Evolutionary conservation across 306 rosid genomes (phyloP), one percentile per base, ranked within the genome.

Genomic region (Medicago arabica): DNA sequence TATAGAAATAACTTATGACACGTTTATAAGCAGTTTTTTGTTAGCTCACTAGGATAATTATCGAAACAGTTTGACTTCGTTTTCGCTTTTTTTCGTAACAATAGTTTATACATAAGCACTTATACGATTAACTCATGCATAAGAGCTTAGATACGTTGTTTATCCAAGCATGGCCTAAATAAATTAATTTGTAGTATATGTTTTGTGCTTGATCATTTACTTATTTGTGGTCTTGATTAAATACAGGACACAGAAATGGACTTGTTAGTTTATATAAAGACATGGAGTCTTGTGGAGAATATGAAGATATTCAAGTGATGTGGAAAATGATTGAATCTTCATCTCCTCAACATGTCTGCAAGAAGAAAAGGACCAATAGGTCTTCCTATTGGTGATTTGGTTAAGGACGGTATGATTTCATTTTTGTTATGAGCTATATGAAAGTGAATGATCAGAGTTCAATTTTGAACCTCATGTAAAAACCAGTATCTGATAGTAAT

Each of bases 251-350:
- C 4, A 68, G 82, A 36, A 81, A 87, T 79, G 96, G 90, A 67
- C 86, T 92, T 64, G 61, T 85, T 40, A 77, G 44, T 82, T 89
- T 94, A 12, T 82, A 83, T 72, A 87, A 91, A 76, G 97, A 94
- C 70, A 83, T 92, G 83, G 93, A 92, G 57, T 88, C 92, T 53
- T 87, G 89, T 61, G 86, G 93, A 4, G 98, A 92, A 77, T 90
- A 90, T 79, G 84, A 41, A 82, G 98, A 94, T 80, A 92, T 92
- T 63, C 85, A 75, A 78, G 93, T 92, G 54, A 94, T 94, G 98
- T 94, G 97, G 98, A 85, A 86, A 85, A 92, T 95, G 69, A 80
- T 95, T 74, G 96, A 95, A 50, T 88, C 93, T 78, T 87, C 86
- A 69, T 76, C 81, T 72, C 61, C 88, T 70, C 89, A 75, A 66